These are phyloP conservation scores for Fagus crenata DNA, from an alignment of 306 rosid genomes.

Conservation along the genomic window DNA sequence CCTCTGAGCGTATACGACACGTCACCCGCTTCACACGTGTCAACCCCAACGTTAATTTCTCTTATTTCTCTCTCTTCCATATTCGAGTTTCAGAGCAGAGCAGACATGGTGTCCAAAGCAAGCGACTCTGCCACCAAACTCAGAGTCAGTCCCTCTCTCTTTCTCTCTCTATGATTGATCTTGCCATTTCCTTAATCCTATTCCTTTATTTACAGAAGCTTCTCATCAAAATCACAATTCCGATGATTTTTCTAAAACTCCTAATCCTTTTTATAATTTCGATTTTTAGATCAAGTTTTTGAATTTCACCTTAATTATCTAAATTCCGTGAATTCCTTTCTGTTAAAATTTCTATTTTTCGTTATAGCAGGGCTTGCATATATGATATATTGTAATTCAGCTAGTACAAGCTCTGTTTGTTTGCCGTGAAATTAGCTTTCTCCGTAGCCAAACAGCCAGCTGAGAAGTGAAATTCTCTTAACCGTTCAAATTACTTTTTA, in stretches of 20 bases:
- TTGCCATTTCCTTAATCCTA: constrained; percentile 9
- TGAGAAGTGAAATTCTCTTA: no score
- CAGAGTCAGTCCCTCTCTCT: constrained; percentile 51
- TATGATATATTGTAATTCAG: background rate
- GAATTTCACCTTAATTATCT: constrained; percentile 1
- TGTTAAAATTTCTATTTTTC: background rate
- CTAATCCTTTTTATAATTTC: background rate
- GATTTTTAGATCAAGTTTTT: background rate
- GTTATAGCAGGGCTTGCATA: constrained; percentile 30
- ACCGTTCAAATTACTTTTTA: background rate
- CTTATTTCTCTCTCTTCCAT: constrained; percentile 16
- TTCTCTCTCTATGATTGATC: background rate
- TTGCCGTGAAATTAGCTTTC: background rate
- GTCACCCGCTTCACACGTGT: background rate
- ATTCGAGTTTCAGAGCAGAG: constrained; percentile 25
- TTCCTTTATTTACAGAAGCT: constrained; percentile 17
- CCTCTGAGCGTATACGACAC: background rate
- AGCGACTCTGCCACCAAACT: constrained; percentile 47
- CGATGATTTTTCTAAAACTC: background rate
- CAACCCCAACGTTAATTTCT: constrained; percentile 5
- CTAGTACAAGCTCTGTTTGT: constrained; percentile 1
- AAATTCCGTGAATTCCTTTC: constrained; percentile 16
- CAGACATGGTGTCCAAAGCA: constrained; percentile 61
- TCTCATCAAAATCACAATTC: constrained; percentile 18
- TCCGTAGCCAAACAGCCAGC: background rate